A percentile compares a stretch with the other conserved stretches of the same genome.
phyloP scores from a whole-genome alignment of 495 filamentous ascomycete species.

The Neurospora sp. region DNA sequence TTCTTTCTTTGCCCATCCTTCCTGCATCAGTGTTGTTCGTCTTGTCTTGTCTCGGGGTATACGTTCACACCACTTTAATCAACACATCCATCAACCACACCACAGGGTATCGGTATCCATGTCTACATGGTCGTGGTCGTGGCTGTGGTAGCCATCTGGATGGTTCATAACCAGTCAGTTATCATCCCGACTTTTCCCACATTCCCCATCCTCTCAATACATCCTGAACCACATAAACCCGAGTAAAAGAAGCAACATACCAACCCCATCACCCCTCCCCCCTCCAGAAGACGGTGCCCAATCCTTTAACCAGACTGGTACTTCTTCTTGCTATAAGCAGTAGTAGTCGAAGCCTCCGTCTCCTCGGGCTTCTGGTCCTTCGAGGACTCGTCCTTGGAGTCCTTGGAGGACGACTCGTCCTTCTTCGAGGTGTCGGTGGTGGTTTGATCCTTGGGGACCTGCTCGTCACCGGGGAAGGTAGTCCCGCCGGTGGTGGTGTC shows the following conservation, averaged over 20 bases:
- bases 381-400: background rate
- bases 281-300: background rate
- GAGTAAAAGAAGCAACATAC: background rate
- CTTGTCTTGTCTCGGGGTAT: background rate
- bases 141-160: background rate
- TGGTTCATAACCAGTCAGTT: background rate
- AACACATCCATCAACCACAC: background rate
- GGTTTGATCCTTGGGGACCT: background rate
- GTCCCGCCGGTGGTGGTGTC: background rate
- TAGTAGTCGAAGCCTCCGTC: background rate
- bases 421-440: background rate
- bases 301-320: background rate
- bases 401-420: background rate
- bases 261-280: background rate
- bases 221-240: too few relatives aligned
- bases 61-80: background rate
- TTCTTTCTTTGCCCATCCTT: background rate
- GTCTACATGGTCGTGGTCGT: background rate
- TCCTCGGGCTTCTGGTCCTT: background rate
- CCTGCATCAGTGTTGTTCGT: background rate
- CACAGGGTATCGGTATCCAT: background rate
- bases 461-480: background rate
- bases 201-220: too few relatives aligned
- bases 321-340: background rate
- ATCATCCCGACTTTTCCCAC: background rate